phyloP scores from a whole-genome alignment of 1,139 yeast genomes.

The Protomyces gravidus region DNA sequence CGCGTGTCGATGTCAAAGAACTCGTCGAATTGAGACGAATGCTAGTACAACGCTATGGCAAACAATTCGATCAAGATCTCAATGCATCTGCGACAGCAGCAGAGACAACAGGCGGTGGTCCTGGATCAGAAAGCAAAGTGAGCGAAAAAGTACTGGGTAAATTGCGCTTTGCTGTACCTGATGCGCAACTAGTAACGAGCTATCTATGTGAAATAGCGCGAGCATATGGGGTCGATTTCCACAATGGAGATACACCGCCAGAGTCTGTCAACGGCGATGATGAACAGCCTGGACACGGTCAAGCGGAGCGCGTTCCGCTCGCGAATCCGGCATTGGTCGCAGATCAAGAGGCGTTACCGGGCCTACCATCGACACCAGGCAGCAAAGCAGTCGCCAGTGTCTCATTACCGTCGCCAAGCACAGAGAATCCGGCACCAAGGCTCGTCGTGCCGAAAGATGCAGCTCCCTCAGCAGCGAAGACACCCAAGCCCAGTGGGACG shows the following conservation, averaged over 20 bases:
- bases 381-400: constrained; percentile 26
- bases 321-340: not conserved
- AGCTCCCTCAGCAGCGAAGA: constrained; percentile 5
- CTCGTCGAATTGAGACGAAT: constrained; percentile 58
- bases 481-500: constrained; percentile 38
- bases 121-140: constrained; percentile 34
- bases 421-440: constrained; percentile 32
- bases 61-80: constrained; percentile 52
- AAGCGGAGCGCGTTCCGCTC: constrained; percentile 7
- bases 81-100: constrained; percentile 43
- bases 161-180: constrained; percentile 66
- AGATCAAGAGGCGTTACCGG: not conserved
- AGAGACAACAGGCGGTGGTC: constrained; percentile 50
- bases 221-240: constrained; percentile 70
- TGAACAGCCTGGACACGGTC: constrained; percentile 27
- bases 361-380: constrained; percentile 5
- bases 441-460: constrained; percentile 30
- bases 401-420: constrained; percentile 29
- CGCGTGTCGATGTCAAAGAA: constrained; percentile 74
- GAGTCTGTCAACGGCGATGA: constrained; percentile 38
- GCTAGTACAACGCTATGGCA: constrained; percentile 60
- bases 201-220: constrained; percentile 76
- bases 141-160: constrained; percentile 53
- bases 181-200: constrained; percentile 58
- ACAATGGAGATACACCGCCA: constrained; percentile 36